These are phyloP conservation scores for Capsella rubella DNA, from an alignment of 441 rosid genomes.

Conservation along the genomic window DNA sequence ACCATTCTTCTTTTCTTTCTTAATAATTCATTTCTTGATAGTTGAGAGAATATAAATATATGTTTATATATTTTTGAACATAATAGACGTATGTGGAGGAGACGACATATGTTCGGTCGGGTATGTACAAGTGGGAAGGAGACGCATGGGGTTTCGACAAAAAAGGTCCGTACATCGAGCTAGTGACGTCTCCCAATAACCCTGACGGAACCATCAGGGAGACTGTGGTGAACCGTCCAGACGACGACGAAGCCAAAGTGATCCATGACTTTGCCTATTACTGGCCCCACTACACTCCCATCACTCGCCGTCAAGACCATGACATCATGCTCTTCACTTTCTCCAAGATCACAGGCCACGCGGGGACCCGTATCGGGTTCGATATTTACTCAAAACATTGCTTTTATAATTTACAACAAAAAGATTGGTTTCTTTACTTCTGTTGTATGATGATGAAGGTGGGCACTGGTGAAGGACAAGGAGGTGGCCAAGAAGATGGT, in stretches of 20 bases:
- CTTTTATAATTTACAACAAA: not conserved
- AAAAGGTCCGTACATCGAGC: slow-evolving; percentile 69
- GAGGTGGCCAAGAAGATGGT: slow-evolving; percentile 74
- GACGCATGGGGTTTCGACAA: slow-evolving; percentile 67
- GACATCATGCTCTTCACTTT: slow-evolving; percentile 88
- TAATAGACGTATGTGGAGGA: slow-evolving; percentile 75
- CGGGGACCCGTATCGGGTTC: slow-evolving; percentile 93
- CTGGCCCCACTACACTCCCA: slow-evolving; percentile 89
- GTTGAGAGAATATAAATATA: not conserved
- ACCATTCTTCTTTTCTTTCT: slow-evolving; percentile 31
- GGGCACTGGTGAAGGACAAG: slow-evolving; percentile 83
- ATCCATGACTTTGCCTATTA: slow-evolving; percentile 86
- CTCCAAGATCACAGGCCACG: slow-evolving; percentile 93
- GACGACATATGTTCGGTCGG: slow-evolving; percentile 58
- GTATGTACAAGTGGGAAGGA: slow-evolving; percentile 85
- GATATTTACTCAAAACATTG: slow-evolving; percentile 18
- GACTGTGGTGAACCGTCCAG: slow-evolving; percentile 45
- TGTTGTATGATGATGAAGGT: slow-evolving; percentile 47
- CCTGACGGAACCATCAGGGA: slow-evolving; percentile 81
- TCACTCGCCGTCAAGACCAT: slow-evolving; percentile 63
- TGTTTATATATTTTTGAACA: slow-evolving; percentile 1
- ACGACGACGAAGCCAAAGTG: slow-evolving; percentile 57
- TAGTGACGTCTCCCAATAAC: slow-evolving; percentile 81
- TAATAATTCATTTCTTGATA: slow-evolving; percentile 3
- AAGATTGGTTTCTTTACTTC: not conserved